Evolutionary conservation across 805 yeast genomes (phyloP), one percentile per base, ranked within the genome.

Genomic region (Lachancea meyersii): DNA sequence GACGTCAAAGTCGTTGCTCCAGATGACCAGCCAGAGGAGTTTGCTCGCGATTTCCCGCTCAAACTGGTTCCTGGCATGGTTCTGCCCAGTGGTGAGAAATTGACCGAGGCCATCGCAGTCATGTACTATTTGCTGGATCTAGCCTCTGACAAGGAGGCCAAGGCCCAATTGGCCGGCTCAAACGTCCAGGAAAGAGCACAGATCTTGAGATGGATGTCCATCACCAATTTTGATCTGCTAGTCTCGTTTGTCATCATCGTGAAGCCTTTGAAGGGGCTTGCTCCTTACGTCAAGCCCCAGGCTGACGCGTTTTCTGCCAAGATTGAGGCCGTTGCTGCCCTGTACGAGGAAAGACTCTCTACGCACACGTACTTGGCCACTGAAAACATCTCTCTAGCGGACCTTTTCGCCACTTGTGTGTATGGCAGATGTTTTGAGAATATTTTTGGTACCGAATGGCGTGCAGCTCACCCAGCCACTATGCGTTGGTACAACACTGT

Each of bases 131-230:
- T 61, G 54, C 60, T 68, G 38, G 52, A 57, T 41, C 55, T 69
- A 4, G 55, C 65, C 27, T 54, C 60, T 18, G 66, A 64, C 28
- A 63, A 62, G 46, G 55, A 69, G 61, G 40, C 55, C 13, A 55
- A 60, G 46, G 57, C 65, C 43, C 68, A 67, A 52, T 72, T 82
- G 51, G 69, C 78, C 51, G 97, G 96, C 57, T 43, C 47, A 2
- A 47, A 48, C 10, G 41, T 45, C 13, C 52, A 52, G 19, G 41
- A 53, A 19, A 48, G 48, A 33, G 51, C 59, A 23, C 52, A 51
- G 36, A 71, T 87, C 57, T 63, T 88, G 54, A 79, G 72, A 68
- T 88, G 95, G 94, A 57, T 80, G 63, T 85, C 95, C 2, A 69
- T 85, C 53, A 72, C 79, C 63, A 86, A 82, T 73, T 57, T 76